Conservation (phyloP, 257 asterid genomes). For the Solanum habrochaites region DNA sequence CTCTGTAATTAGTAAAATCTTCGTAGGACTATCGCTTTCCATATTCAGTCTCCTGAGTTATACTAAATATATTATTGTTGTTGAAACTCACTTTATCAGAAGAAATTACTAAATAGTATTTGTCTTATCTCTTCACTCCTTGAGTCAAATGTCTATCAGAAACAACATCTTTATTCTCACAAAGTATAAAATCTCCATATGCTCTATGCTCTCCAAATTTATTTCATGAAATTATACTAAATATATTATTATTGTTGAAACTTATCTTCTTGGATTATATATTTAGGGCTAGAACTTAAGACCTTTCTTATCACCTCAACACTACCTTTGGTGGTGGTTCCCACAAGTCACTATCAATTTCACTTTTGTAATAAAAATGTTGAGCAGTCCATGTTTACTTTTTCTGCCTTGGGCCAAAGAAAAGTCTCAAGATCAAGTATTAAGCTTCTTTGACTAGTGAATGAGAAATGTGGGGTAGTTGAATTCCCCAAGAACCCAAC, state of each 20-base stretch:
- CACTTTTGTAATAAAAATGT: neutral
- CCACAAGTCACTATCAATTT: neutral
- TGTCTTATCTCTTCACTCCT: neutral
- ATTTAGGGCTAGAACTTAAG: accelerated
- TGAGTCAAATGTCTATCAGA: accelerated
- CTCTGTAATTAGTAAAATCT: neutral
- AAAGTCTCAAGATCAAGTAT: neutral
- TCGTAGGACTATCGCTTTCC: accelerated
- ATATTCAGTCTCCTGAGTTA: neutral
- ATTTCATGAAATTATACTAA: neutral
- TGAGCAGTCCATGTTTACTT: neutral
- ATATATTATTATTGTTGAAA: accelerated
- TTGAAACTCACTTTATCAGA: neutral
- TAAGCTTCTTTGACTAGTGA: conserved; percentile 7
- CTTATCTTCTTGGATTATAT: neutral
- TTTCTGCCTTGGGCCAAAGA: neutral
- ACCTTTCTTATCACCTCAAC: neutral
- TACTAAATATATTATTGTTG: neutral
- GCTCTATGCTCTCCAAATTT: accelerated
- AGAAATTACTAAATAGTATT: neutral
- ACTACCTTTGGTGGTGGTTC: neutral
- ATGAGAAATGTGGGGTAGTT: conserved; percentile 6
- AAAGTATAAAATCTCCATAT: neutral
- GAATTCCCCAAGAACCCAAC: neutral
- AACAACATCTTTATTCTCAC: neutral